These are phyloP conservation scores for Fusarium sp. DNA, from an alignment of 2,329 filamentous ascomycete species.

Conservation along the genomic window DNA sequence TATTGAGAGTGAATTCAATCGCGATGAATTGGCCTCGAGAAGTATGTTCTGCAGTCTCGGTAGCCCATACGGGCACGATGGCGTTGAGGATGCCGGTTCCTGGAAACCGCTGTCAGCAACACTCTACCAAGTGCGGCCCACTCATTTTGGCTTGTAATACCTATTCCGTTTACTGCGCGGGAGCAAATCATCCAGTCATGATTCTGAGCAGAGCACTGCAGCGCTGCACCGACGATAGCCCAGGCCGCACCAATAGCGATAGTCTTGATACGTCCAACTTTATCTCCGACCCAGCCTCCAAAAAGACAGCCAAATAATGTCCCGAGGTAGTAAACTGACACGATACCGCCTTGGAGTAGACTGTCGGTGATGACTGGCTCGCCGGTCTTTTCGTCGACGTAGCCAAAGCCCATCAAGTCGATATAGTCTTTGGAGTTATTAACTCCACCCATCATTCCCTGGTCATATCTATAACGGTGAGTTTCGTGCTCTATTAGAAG, in stretches of 20 bases:
- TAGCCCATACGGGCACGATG: conserved; percentile 78
- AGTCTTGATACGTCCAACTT: conserved; percentile 36
- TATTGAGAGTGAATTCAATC: conserved; percentile 65
- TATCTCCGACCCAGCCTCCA: conserved; percentile 40
- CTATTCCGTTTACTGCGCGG: conserved; percentile 51
- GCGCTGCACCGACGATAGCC: conserved; percentile 27
- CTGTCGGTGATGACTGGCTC: conserved; percentile 37
- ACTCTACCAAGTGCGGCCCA: rapidly evolving
- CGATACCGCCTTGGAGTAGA: conserved; percentile 41
- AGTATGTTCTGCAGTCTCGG: conserved; percentile 75
- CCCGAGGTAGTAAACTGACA: conserved; percentile 43
- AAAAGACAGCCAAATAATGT: conserved; percentile 39
- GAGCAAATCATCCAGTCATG: conserved; percentile 49
- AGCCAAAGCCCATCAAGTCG: conserved; percentile 42
- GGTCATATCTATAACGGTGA: conserved; percentile 12
- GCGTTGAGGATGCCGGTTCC: conserved; percentile 78
- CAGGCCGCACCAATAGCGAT: conserved; percentile 34
- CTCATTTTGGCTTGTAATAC: not conserved
- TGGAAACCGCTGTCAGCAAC: not conserved
- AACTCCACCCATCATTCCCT: conserved; percentile 43
- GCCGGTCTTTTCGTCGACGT: conserved; percentile 35
- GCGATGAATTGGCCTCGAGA: conserved; percentile 76
- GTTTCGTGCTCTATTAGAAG: rapidly evolving
- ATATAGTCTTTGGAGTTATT: conserved; percentile 39
- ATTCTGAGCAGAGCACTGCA: conserved; percentile 37